A percentile compares a stretch with the other conserved stretches of the same genome.
These are phyloP conservation scores for Tuber melanosporum DNA, from an alignment of 495 filamentous ascomycete species.

Conservation along the genomic window DNA sequence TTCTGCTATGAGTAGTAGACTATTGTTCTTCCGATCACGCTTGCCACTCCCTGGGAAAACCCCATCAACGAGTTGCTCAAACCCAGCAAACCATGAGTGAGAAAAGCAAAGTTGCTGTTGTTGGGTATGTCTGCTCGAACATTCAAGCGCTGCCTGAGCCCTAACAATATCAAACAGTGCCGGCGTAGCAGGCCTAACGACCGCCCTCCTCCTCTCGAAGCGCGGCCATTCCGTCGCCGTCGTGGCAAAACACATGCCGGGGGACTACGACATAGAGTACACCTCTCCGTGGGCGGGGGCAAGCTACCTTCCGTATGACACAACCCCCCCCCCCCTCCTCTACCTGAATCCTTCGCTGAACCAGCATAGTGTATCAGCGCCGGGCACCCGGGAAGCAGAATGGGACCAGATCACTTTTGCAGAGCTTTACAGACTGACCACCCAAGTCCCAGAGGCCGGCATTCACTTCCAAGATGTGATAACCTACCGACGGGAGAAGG, in stretches of 20 bases:
- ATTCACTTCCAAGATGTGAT: constrained; percentile 72
- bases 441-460: constrained; percentile 74
- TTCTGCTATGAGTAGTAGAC: too few relatives aligned
- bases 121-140: not conserved
- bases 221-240: constrained; percentile 70
- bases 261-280: constrained; percentile 96
- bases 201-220: constrained; percentile 72
- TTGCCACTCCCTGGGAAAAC: not conserved
- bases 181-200: constrained; percentile 87
- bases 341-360: too few relatives aligned
- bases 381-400: constrained; percentile 49
- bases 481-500: constrained; percentile 61
- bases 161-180: constrained; percentile 53
- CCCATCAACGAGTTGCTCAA: not conserved
- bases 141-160: not conserved
- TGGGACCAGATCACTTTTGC: constrained; percentile 45
- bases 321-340: not conserved
- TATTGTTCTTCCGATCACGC: not conserved
- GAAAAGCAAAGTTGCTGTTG: not conserved
- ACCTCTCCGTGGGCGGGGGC: constrained; percentile 93
- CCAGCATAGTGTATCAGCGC: constrained; percentile 48
- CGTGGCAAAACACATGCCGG: constrained; percentile 93
- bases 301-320: constrained; percentile 64
- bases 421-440: constrained; percentile 51
- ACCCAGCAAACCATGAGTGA: not conserved